Conservation (phyloP, 495 filamentous ascomycete species). For the Hyaloscypha finlandica region DNA sequence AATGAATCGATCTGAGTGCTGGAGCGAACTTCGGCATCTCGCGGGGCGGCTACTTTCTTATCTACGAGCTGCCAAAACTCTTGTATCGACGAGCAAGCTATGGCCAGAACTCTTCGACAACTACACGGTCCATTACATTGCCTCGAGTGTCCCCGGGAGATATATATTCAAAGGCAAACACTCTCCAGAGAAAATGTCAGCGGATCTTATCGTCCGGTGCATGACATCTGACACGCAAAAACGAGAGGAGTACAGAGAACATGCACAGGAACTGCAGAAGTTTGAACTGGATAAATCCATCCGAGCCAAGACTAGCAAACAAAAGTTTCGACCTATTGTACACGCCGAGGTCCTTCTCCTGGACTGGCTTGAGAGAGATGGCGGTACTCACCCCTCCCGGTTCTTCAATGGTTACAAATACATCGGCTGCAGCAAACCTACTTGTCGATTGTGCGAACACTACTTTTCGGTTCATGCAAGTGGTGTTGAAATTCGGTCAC, state of each 20-base stretch:
- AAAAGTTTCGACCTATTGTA: slow-evolving; percentile 14
- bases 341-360: slow-evolving; percentile 16
- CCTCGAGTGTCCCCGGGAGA: slow-evolving; percentile 12
- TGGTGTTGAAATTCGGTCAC: slow-evolving; percentile 17
- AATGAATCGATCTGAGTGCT: slow-evolving; percentile 13
- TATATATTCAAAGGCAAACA: slow-evolving; percentile 1
- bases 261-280: slow-evolving; percentile 11
- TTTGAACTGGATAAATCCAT: slow-evolving; percentile 3
- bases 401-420: slow-evolving; percentile 34
- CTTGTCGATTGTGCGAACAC: slow-evolving; percentile 32
- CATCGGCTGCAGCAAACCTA: slow-evolving; percentile 36
- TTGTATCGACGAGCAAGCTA: slow-evolving; percentile 14
- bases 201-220: neutral
- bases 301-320: neutral
- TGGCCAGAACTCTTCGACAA: slow-evolving; percentile 30
- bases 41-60: slow-evolving; percentile 29
- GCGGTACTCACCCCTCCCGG: neutral
- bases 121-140: slow-evolving; percentile 20
- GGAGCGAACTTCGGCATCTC: slow-evolving; percentile 23
- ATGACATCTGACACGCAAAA: slow-evolving; percentile 9
- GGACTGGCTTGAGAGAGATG: slow-evolving; percentile 13
- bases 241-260: neutral
- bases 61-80: slow-evolving; percentile 10
- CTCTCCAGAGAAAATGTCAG: slow-evolving; percentile 1
- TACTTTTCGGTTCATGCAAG: slow-evolving; percentile 27